Evolutionary conservation across 2,329 filamentous ascomycete genomes (phyloP).

Genomic region (Penicillium janthinellum): DNA sequence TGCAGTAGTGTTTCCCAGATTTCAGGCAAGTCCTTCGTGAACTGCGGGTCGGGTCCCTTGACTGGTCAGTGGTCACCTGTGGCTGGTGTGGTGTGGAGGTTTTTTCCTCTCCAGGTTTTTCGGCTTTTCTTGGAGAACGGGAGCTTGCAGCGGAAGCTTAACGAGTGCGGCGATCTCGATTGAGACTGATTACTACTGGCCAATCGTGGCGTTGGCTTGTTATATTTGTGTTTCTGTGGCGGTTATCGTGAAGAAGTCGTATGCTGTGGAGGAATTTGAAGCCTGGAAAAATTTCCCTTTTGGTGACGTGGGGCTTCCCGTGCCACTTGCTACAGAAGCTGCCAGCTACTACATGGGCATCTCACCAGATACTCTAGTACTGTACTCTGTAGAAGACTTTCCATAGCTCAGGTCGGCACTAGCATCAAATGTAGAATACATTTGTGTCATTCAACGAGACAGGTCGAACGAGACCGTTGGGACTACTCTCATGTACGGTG

Average conservation of each 20-base stretch:
- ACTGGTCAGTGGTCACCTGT: conserved; percentile 4
- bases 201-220: not conserved
- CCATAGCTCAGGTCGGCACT: not conserved
- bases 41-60: not conserved
- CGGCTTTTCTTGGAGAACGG: not conserved
- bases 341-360: not conserved
- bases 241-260: conserved; percentile 5
- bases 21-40: not conserved
- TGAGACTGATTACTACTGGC: not conserved
- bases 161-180: not conserved
- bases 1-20: not conserved
- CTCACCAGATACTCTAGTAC: not conserved
- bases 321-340: not conserved
- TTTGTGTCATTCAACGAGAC: not conserved
- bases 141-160: not conserved
- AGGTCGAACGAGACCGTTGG: not conserved
- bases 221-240: not conserved
- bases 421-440: not conserved
- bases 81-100: conserved; percentile 8
- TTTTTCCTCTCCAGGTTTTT: not conserved
- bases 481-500: no score
- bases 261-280: conserved; percentile 12
- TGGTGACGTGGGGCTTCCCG: conserved; percentile 12
- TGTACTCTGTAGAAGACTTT: not conserved
- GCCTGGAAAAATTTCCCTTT: conserved; percentile 13